Base-by-base conservation (phyloP, 495 filamentous ascomycete species). In the Penicillium bialowiezense region DNA sequence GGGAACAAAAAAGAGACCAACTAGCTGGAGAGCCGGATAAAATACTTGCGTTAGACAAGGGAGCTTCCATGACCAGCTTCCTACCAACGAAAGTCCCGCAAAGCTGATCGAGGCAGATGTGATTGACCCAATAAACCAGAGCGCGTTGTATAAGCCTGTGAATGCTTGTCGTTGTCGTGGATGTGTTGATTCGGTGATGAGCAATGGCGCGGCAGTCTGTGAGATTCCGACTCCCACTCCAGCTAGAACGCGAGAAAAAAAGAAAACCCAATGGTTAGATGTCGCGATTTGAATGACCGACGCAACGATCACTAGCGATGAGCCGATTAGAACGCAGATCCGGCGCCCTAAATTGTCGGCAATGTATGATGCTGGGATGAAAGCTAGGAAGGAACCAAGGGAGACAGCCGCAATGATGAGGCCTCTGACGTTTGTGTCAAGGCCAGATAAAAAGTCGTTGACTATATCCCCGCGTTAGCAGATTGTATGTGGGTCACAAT, bases 391-490 rank as follows among this genome's bases (percentile, higher is more conserved):
- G 9, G 61, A 44, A 2, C 61, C 61, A 5, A 64, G 45, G 1
- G 61, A 64, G 28, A 62, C 55, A 21, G 61, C 39, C 21, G 61
- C 61, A 19, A 64, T 64, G 24, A 64, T 53, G 12, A 64, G 55
- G 8, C 61, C 61, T 34, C 36, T 50, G 4, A 19, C 33, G 29
- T 48, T 64, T 19, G 58, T 31, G 14, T 47, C 39, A 8, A 64
- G 55, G 0, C 35, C 55, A 17, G 29, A 28, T n/a, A 64, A n/a
- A 15, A 62, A 61, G 9, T 34, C 21, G 7, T 33, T 33, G 23
- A 64, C 61, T 64, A 13, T 41, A 21, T 19, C 19, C 13, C 35
- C 12, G 7, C 5, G 8, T 19, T 43, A 42, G 20, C 13, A 6
- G 34, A 21, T n/a, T 21, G 40, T 50, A 14, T 34, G 40, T 13